phyloP scores from a whole-genome alignment of 805 yeast species.

The Cyberlindnera samutprakarnensis region DNA sequence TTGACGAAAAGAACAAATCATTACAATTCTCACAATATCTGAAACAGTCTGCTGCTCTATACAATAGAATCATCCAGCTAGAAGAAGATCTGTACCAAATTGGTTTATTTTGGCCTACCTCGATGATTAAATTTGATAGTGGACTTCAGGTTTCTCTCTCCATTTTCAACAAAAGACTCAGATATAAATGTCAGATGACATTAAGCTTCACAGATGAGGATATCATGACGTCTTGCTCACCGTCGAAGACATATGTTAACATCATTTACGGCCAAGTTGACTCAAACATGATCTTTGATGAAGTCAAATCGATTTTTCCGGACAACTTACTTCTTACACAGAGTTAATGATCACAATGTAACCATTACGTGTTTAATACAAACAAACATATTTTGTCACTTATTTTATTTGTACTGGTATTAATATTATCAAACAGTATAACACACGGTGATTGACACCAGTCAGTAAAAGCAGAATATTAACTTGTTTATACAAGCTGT shows the following conservation, averaged over 20 bases:
- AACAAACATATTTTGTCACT: too few relatives aligned
- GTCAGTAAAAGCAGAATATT: too few relatives aligned
- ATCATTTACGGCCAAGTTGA: conserved; percentile 14
- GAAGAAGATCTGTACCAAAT: conserved; percentile 14
- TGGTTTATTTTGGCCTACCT: conserved; percentile 11
- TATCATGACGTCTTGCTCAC: conserved; percentile 4
- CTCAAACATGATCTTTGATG: conserved; percentile 6
- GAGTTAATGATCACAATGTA: too few relatives aligned
- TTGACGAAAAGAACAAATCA: conserved; percentile 1
- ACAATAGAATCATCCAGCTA: conserved; percentile 3
- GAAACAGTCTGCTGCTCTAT: conserved; percentile 3
- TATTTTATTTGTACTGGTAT: too few relatives aligned
- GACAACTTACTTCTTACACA: conserved; percentile 2
- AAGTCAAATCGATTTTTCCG: conserved; percentile 8
- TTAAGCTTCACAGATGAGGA: conserved; percentile 8
- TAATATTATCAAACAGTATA: too few relatives aligned
- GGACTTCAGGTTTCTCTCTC: conserved; percentile 8
- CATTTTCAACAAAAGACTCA: conserved; percentile 13
- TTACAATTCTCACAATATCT: conserved; percentile 4
- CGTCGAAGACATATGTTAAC: conserved; percentile 1
- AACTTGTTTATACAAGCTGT: too few relatives aligned
- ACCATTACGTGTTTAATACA: too few relatives aligned
- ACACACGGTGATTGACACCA: too few relatives aligned
- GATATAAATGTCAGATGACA: conserved; percentile 12
- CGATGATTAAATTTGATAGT: conserved; percentile 2